Percentiles rank a stretch among this genome's conserved stretches.
phyloP scores from a whole-genome alignment of 768 basidiomycete genomes.

The Ephemerocybe angulata region DNA sequence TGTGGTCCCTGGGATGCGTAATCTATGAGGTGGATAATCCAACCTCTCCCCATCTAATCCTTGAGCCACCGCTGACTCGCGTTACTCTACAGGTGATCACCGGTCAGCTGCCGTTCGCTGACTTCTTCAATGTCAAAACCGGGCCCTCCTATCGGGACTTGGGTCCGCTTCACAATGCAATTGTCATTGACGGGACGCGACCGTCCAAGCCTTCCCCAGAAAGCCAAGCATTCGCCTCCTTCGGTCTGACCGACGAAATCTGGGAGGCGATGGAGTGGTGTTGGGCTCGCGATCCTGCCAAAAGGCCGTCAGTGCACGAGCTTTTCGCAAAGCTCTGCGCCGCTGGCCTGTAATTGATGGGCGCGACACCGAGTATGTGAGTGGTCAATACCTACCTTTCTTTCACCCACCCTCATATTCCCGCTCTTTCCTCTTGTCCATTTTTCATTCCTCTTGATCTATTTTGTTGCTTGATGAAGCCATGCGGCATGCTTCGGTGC shows the following conservation, averaged over 20 bases:
- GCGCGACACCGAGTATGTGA: not conserved
- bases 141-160: not conserved
- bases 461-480: too few species aligned
- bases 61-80: not conserved
- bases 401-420: too few species aligned
- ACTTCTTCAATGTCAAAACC: not conserved
- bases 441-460: too few species aligned
- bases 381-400: not conserved
- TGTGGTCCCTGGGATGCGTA: not conserved
- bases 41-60: not conserved
- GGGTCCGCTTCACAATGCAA: not conserved
- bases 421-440: too few species aligned
- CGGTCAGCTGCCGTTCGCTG: not conserved
- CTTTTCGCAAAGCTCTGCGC: not conserved
- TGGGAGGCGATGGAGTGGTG: not conserved
- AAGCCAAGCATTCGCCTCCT: not conserved
- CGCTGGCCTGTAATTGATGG: not conserved
- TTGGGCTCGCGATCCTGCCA: not conserved
- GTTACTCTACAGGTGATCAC: not conserved
- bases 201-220: not conserved
- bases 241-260: not conserved
- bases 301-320: not conserved
- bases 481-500: too few species aligned
- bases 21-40: not conserved
- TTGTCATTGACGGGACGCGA: not conserved